Base-by-base conservation (phyloP, 1,139 yeast genomes). In the Debaryomycetaceae sp. region DNA sequence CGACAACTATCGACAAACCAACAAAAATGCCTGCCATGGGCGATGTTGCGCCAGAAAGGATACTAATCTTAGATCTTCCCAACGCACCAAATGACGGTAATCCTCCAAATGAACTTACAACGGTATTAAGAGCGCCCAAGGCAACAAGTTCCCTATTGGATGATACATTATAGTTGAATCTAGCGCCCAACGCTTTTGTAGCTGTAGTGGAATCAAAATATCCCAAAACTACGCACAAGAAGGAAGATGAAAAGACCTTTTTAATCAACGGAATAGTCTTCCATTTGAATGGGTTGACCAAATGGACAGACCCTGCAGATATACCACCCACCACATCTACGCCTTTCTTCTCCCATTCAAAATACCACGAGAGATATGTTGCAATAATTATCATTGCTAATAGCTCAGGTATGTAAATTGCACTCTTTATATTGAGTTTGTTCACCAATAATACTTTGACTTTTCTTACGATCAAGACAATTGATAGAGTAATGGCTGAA, bases 51-150 rank as follows among this genome's bases (percentile, higher is more conserved):
- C 70, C 70, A 0, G 68, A 60, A 35, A 62, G 45, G 14, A 62
- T 51, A 41, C 63, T 63, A 34, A 65, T 59, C 42, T 61, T 63
- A 9, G 69, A 63, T 37, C 70, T 54, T n/a, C 70, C 70, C 40
- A 64, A 52, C 0, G 67, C 68, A 1, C 69, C 69, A 48, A 63
- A 65, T 6, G 67, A 58, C 6, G 70, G 70, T 17, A 65, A 46
- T 1, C 65, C 68, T 33, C 67, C 61, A 15, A 62, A 50, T 24
- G 61, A 44, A n/a, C 65, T 49, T 11, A 55, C 55, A 2, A 58
- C 52, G 16, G 61, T 40, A 43, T 65, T 65, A 17, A 63, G 54
- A 2, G 55, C 47, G 1, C 70, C 69, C 30, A 65, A 51, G 0
- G 70, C 70, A 30, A 64, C 52, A 17, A 65, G 50, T 41, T 65